These are phyloP conservation scores for Phytophthora megakarya DNA, from an alignment of 352 stramenopile genomes.

Conservation along the genomic window DNA sequence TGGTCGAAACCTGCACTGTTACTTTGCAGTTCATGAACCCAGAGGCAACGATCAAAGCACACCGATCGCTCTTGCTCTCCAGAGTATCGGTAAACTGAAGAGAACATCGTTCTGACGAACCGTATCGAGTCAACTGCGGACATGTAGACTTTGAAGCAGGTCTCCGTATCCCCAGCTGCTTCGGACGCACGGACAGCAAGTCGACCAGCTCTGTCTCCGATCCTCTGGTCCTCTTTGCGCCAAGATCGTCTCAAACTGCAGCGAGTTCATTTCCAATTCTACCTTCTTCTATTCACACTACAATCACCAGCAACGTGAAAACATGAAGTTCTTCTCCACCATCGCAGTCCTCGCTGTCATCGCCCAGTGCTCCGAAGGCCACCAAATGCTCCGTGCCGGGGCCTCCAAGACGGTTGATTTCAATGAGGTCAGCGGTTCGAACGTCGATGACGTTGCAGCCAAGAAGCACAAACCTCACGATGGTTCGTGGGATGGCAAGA, in stretches of 20 bases:
- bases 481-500: slow-evolving; percentile 19
- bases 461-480: slow-evolving; percentile 18
- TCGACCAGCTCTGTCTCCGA: neutral
- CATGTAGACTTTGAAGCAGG: slow-evolving; percentile 2
- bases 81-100: slow-evolving; percentile 2
- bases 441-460: slow-evolving; percentile 9
- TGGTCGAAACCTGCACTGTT: too few species aligned
- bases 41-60: too few species aligned
- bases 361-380: slow-evolving; percentile 18
- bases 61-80: slow-evolving; percentile 13
- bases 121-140: too few species aligned
- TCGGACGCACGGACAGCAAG: slow-evolving; percentile 28
- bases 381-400: slow-evolving; percentile 30
- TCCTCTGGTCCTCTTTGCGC: neutral
- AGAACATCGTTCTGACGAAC: too few species aligned
- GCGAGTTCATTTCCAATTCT: slow-evolving; percentile 27
- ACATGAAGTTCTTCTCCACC: slow-evolving; percentile 29
- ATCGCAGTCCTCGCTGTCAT: slow-evolving; percentile 25
- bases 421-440: slow-evolving; percentile 4
- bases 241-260: neutral
- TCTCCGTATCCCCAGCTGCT: slow-evolving; percentile 4
- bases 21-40: too few species aligned
- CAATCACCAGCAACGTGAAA: slow-evolving; percentile 7
- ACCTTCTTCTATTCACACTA: slow-evolving; percentile 16
- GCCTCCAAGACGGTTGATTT: slow-evolving; percentile 23